Conservation (phyloP, 495 filamentous ascomycete genomes). For the Podospora anserina region DNA sequence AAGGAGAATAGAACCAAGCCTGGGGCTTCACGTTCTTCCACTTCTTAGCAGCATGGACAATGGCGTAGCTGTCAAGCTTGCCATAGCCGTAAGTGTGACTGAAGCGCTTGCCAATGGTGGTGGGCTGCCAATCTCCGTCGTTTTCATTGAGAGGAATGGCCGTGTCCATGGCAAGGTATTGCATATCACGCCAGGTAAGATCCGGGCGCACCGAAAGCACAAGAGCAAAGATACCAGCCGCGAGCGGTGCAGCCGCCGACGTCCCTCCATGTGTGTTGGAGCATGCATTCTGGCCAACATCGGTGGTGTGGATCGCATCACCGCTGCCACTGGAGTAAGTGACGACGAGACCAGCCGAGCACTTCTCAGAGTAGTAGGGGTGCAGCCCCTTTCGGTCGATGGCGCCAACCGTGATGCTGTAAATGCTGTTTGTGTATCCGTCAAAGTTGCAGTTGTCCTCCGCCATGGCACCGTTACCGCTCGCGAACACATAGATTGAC, state of each 20-base stretch:
- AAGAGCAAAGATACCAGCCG: constrained; percentile 89
- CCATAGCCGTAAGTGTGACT: constrained; percentile 95
- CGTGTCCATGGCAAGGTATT: constrained; percentile 82
- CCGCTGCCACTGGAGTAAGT: constrained; percentile 90
- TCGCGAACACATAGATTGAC: constrained; percentile 96
- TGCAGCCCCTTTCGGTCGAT: constrained; percentile 82
- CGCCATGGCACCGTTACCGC: constrained; percentile 82
- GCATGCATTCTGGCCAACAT: constrained; percentile 81
- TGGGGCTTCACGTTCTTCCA: constrained; percentile 95
- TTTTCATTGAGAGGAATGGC: constrained; percentile 77
- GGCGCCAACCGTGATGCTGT: constrained; percentile 94
- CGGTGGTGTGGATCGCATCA: constrained; percentile 92
- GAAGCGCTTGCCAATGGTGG: constrained; percentile 75
- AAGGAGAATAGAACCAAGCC: constrained; percentile 89
- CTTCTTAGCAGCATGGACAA: constrained; percentile 80
- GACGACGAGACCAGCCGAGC: constrained; percentile 91
- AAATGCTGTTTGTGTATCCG: constrained; percentile 98
- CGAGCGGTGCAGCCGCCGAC: constrained; percentile 92
- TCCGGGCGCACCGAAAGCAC: constrained; percentile 82
- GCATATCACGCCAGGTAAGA: constrained; percentile 89
- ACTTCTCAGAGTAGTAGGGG: constrained; percentile 91
- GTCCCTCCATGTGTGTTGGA: constrained; percentile 81
- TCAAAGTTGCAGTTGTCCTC: constrained; percentile 99
- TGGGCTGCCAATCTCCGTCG: constrained; percentile 71
- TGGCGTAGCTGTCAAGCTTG: constrained; percentile 81